Evolutionary conservation across 441 rosid species (phyloP).

Genomic region (Erysimum cheiri): DNA sequence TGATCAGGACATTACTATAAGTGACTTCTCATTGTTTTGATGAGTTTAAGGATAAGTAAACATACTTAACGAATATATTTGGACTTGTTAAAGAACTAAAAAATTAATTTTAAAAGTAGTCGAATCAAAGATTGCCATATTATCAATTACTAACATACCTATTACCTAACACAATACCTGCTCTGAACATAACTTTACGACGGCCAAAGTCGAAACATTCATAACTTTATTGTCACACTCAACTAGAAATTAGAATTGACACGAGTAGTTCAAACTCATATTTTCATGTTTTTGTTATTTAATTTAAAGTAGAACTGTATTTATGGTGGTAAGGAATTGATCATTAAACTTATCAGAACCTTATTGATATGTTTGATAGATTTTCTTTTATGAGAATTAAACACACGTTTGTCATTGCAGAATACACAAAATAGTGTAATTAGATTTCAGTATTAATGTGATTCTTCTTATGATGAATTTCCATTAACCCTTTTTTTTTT

Average conservation of each 20-base stretch:
- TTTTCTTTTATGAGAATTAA: neutral
- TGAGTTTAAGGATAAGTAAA: neutral
- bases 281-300: no score
- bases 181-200: constrained; percentile 20
- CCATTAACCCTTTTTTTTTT: no score
- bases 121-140: constrained; percentile 3
- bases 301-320: no score
- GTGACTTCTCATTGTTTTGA: neutral
- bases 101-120: neutral
- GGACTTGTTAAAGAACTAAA: neutral
- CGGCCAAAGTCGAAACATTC: neutral
- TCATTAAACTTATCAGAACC: neutral
- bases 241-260: constrained; percentile 31
- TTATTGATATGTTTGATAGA: neutral
- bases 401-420: neutral
- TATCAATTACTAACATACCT: neutral
- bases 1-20: neutral
- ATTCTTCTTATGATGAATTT: no score
- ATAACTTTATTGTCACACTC: constrained; percentile 34
- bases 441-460: neutral
- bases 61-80: neutral
- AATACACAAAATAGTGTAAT: neutral
- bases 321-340: no score
- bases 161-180: constrained; percentile 36
- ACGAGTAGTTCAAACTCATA: constrained; percentile 33